Percentiles rank a stretch among this genome's conserved stretches.
phyloP scores from a whole-genome alignment of 2,329 filamentous ascomycete genomes.

The Teratosphaeria epicoccoides region DNA sequence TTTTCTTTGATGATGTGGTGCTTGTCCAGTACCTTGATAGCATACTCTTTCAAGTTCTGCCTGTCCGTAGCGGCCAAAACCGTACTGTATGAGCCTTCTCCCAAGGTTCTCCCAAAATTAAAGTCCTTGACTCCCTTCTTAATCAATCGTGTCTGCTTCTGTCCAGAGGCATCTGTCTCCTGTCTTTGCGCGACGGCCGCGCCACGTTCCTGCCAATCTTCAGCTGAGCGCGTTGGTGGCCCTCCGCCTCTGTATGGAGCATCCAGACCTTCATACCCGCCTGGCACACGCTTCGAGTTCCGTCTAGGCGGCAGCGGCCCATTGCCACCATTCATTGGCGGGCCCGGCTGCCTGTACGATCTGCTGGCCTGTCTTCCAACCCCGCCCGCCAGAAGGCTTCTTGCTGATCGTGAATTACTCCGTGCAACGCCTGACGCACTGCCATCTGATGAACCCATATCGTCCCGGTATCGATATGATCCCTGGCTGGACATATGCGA shows the following conservation, averaged over 20 bases:
- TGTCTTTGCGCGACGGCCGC: constrained; percentile 75
- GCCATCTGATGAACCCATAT: constrained; percentile 24
- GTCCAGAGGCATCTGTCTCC: constrained; percentile 69
- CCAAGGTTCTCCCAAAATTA: constrained; percentile 78
- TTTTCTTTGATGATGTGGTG: constrained; percentile 99
- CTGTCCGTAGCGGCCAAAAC: constrained; percentile 88
- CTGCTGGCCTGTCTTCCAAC: constrained; percentile 58
- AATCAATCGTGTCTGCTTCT: constrained; percentile 68
- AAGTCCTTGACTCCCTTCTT: constrained; percentile 98
- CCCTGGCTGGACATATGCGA: constrained; percentile 29
- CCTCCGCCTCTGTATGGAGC: constrained; percentile 25
- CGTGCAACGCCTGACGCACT: constrained; percentile 43
- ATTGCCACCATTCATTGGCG: constrained; percentile 46
- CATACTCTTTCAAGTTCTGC: constrained; percentile 89
- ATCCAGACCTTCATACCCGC: constrained; percentile 14
- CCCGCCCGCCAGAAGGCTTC: constrained; percentile 48
- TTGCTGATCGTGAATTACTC: constrained; percentile 53
- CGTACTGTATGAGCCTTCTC: constrained; percentile 96
- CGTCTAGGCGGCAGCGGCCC: constrained; percentile 62
- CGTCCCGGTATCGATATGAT: constrained; percentile 39
- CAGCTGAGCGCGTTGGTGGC: constrained; percentile 49
- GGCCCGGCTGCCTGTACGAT: constrained; percentile 46
- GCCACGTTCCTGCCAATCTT: constrained; percentile 92
- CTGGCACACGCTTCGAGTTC: constrained; percentile 54
- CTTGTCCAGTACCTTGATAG: constrained; percentile 96